Evolutionary conservation across 176 grass and related monocot species (phyloP).

Genomic region (Leersia perrieri): DNA sequence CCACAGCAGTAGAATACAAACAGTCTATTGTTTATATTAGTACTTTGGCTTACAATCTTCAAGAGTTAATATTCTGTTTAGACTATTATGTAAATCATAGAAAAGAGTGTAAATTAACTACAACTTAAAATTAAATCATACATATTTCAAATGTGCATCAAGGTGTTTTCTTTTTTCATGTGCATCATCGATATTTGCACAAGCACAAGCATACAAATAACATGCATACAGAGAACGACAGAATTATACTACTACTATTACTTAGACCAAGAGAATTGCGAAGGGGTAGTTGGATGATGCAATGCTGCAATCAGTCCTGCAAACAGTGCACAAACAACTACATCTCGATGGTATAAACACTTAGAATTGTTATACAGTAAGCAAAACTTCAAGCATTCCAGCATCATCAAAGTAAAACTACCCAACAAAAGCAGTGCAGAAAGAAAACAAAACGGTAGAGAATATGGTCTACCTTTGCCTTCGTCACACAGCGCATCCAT

Average conservation of each 20-base stretch:
- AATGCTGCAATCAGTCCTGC: neutral
- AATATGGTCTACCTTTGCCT: neutral
- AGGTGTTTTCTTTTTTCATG: neutral
- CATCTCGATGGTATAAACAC: too few species aligned
- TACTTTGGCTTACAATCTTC: neutral
- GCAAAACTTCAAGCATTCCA: neutral
- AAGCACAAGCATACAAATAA: neutral
- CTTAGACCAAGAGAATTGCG: neutral
- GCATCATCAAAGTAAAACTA: neutral
- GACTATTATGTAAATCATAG: neutral
- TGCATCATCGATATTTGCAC: neutral
- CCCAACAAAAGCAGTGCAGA: neutral
- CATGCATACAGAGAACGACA: neutral
- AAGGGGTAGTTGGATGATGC: neutral
- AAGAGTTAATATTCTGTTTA: neutral
- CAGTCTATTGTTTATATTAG: neutral
- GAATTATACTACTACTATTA: neutral
- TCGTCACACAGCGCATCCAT: slow-evolving; percentile 4
- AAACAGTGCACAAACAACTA: too few species aligned
- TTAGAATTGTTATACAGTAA: neutral
- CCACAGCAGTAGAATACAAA: neutral
- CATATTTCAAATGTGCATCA: neutral
- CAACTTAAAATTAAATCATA: neutral
- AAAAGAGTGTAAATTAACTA: neutral
- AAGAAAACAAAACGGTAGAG: neutral